Evolutionary conservation across 345 rosid genomes (phyloP), one percentile per base, ranked within the genome.

Genomic region (Eucalyptus curtisii): DNA sequence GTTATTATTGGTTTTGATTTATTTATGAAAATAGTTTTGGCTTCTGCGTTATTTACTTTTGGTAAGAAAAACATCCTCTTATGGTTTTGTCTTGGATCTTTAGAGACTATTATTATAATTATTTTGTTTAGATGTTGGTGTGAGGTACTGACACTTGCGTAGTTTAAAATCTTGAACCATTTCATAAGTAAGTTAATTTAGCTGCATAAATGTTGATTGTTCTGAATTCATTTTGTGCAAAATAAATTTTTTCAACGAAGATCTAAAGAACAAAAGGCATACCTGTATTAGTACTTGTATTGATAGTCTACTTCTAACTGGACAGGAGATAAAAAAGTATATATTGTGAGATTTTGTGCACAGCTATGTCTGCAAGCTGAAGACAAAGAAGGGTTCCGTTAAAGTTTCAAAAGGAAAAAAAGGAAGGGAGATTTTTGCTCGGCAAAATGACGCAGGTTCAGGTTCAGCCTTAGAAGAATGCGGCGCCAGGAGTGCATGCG

Each of bases 401-500:
- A 52, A 52, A 7, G 24, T 52, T 52, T 19, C 55, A 52, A 52
- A 3, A 19, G 7, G 12, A 7, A 48, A 22, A 85, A 79, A 47
- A 37, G 13, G 13, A 49, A 49, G 30, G 37, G 19, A 11, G 42
- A 86, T 2, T 86, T 49, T 68, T 61, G 88, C 37, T 13, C 13
- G 25, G 45, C 71, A 45, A 68, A 88, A 94, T 95, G 96, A 95
- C 95, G 50, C 97, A 95, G 91, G 94, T 91, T 91, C 96, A 93
- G 44, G 91, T 89, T 68, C 93, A 91, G 90, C 93, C 76, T 79
- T 92, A 55, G 61, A 55, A 90, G 89, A 89, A 88, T 84, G 95
- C 50, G 48, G 20, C 10, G 86, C 33, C 17, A 86, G 52, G 89
- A 91, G 86, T 88, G 76, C 87, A 89, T 10, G 89, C 89, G 31